Base-by-base conservation (phyloP, 345 rosid species). In the Gossypium longicalyx region DNA sequence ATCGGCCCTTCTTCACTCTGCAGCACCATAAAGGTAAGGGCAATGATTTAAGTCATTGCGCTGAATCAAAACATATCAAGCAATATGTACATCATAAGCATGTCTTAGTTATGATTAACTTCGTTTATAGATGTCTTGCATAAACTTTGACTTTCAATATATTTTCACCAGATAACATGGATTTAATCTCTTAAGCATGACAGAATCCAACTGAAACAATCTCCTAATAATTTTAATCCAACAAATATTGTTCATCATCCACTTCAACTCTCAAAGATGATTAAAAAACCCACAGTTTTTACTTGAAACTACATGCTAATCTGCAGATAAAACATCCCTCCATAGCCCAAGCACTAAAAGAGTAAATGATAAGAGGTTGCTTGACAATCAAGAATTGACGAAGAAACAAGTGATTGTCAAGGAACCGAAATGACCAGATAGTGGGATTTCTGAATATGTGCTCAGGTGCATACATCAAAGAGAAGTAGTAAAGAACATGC, bases 391-490 rank as follows among this genome's bases (percentile, higher is more conserved):
- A 52, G 25, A 41, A 51, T 25, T 25, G 15, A 29, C 72, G 51
- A 68, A 68, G 38, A 25, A 68, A 68, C 34, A 51, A 70, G 11
- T 11, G 16, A 53, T 9, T 29, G 48, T 10, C 62, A 70, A 53
- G 27, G 41, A 53, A 52, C 48, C 41, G 1, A 9, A 76, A 98
- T 97, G 77, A 97, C 91, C 77, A 96, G 80, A 73, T 90, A 85
- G 65, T 91, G 95, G 8, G 97, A 97, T 87, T 93, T 93, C 78
- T 94, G 85, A 71, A 88, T 92, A 98, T 91, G 88, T 82, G 69
- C 73, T 78, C 23, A 69, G 12, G 70, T 29, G 67, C 71, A 65
- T 22, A 27, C 77, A 61, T 45, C 20, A 78, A 63, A 63, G 58
- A 70, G 54, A 48, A 77, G 48, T 41, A 72, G 34, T 29, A 52